These are phyloP conservation scores for Leccinum ochraceum DNA, from an alignment of 768 basidiomycete species.

Conservation along the genomic window DNA sequence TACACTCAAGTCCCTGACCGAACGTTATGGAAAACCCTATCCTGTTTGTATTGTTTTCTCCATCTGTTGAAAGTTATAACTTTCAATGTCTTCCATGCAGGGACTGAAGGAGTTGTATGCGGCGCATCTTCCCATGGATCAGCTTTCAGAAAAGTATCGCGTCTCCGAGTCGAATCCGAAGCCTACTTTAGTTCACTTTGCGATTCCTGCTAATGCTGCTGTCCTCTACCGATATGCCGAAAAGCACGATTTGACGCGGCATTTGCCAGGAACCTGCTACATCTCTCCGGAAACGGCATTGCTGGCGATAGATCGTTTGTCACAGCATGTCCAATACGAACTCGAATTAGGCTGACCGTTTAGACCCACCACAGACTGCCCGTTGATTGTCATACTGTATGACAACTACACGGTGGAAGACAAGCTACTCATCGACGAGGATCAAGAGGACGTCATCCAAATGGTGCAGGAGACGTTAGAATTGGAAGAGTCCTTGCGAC, in stretches of 20 bases:
- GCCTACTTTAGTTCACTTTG: neutral
- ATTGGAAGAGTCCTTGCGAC: neutral
- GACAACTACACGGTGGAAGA: conserved; percentile 1
- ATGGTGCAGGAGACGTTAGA: neutral
- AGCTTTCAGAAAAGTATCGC: neutral
- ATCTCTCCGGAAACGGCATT: neutral
- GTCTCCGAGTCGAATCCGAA: neutral
- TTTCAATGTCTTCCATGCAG: too few relatives aligned
- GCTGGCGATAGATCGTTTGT: neutral
- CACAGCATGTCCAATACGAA: neutral
- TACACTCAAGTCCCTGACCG: too few relatives aligned
- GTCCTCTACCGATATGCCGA: neutral
- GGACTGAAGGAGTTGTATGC: neutral
- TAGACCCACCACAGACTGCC: neutral
- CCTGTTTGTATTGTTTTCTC: too few relatives aligned
- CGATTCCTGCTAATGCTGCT: neutral
- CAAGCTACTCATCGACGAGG: neutral
- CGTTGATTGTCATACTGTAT: neutral
- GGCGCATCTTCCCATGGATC: neutral
- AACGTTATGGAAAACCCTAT: too few relatives aligned
- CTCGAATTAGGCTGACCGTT: conserved; percentile 1
- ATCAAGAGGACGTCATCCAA: neutral
- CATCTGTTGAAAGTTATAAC: too few relatives aligned
- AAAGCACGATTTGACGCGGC: neutral
- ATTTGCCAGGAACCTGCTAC: too few relatives aligned